Percentiles rank a stretch among this genome's conserved stretches.
Evolutionary conservation across 139 green algal genomes (phyloP).

Genomic region (Chlamydomonas incerta): DNA sequence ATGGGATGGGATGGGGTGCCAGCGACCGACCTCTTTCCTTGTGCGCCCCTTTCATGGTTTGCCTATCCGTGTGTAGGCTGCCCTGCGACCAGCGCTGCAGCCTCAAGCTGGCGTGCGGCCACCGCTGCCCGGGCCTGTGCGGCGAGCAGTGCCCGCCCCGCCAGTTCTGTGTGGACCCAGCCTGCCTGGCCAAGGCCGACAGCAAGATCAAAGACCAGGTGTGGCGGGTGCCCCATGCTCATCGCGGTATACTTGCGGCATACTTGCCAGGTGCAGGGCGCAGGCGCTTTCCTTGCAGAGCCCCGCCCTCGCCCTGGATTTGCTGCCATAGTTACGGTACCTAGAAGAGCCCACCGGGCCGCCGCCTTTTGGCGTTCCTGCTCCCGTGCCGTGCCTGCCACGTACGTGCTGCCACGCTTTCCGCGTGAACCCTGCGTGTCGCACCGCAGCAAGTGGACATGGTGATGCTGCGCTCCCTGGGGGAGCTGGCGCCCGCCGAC

Average conservation of each 20-base stretch:
- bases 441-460: slow-evolving; percentile 64
- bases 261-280: not conserved
- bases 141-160: slow-evolving; percentile 31
- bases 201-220: not conserved
- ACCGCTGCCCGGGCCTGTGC: slow-evolving; percentile 47
- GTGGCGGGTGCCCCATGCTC: not conserved
- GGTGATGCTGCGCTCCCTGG: slow-evolving; percentile 53
- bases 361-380: too few species aligned
- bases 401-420: too few species aligned
- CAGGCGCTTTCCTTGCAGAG: too few species aligned
- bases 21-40: not conserved
- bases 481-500: slow-evolving; percentile 57
- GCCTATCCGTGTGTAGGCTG: slow-evolving; percentile 47
- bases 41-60: not conserved
- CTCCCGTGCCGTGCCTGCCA: too few species aligned
- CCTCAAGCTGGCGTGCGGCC: slow-evolving; percentile 9
- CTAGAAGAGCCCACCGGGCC: too few species aligned
- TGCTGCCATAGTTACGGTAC: too few species aligned
- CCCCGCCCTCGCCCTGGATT: too few species aligned
- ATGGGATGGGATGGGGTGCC: not conserved
- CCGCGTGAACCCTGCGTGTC: not conserved
- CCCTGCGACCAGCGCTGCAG: slow-evolving; percentile 75
- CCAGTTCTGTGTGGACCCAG: slow-evolving; percentile 6
- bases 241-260: not conserved
- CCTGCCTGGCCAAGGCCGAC: not conserved